Base-by-base conservation (phyloP, 1,284 basidiomycete genomes). In the Ustilago hordei region DNA sequence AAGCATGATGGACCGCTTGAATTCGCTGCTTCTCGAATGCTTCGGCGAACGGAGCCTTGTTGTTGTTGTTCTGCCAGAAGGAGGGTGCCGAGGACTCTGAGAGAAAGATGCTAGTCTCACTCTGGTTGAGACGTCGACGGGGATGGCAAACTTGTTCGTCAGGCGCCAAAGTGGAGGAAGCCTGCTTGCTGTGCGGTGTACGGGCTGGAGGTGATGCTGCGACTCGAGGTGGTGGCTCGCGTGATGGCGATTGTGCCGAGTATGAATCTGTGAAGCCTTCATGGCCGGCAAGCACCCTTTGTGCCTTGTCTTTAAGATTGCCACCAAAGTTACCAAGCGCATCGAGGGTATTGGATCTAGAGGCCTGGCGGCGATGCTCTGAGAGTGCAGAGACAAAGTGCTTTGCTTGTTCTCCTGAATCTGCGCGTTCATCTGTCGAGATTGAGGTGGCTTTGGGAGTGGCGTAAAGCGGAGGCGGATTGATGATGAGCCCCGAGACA, bases 401-500 rank as follows among this genome's bases (percentile, higher is more conserved):
- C n/a, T 77, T 66, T 15, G 35, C 39, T 7, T 28, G 2, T 28
- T 66, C 55, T 11, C 45, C 17, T 3, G 45, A 45, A 12, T 50
- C 55, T 13, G 39, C 8, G 15, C 34, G 23, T 15, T 54, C n/a
- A 23, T 9, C n/a, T 9, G 9, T 4, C 9, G 43, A 35, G 35
- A 48, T 38, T 3, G 31, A 19, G 11, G 15, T 31, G n/a, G 54
- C 15, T 8, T 64, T 63, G 6, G 75, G 75, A 7, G 69, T 63
- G 11, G 60, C 52, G 32, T 67, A 79, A 53, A 64, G 60, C 9
- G 77, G 74, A n/a, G 84, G 84, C 9, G 95, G 95, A 84, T 98
- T 95, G 67, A 98, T 89, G 32, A 98, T 86, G 75, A 99, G 90
- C 17, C 96, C 96, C 12, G 93, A 95, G 32, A 96, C 93, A 81